Conservation (phyloP, 352 stramenopile species). For the Pythium guiyangense region DNA sequence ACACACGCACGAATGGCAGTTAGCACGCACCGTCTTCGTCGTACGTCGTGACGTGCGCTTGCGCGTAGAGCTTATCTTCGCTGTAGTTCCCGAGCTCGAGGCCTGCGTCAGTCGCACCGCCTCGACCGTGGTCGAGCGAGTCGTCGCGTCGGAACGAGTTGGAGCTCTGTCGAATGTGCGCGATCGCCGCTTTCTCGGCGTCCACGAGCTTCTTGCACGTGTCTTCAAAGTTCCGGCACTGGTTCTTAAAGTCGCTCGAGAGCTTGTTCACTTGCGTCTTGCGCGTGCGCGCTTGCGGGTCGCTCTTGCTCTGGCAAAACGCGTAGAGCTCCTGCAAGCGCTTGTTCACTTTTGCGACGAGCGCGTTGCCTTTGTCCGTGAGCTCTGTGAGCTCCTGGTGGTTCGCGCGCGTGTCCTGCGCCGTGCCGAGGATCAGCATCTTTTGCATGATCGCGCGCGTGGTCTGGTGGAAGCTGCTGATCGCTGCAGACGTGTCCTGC, state of each 20-base stretch:
- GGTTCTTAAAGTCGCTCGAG: conserved; percentile 57
- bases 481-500: conserved; percentile 52
- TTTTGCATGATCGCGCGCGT: conserved; percentile 58
- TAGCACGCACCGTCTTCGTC: conserved; percentile 57
- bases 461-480: conserved; percentile 52
- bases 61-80: conserved; percentile 61
- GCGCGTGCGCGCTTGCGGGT: conserved; percentile 29
- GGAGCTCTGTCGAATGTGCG: conserved; percentile 45
- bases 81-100: conserved; percentile 51
- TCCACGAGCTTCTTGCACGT: conserved; percentile 43
- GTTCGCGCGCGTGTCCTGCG: conserved; percentile 53
- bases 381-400: conserved; percentile 61
- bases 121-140: conserved; percentile 13
- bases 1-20: conserved; percentile 27
- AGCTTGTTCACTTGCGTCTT: conserved; percentile 58
- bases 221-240: conserved; percentile 53
- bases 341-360: conserved; percentile 53
- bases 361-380: conserved; percentile 51
- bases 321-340: conserved; percentile 39
- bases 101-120: neutral
- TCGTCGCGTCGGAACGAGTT: conserved; percentile 44
- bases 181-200: conserved; percentile 40
- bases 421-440: conserved; percentile 50
- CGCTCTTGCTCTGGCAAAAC: conserved; percentile 15
- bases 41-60: conserved; percentile 56